Conservation (phyloP, 768 basidiomycete genomes). For the Boletellus sp. region DNA sequence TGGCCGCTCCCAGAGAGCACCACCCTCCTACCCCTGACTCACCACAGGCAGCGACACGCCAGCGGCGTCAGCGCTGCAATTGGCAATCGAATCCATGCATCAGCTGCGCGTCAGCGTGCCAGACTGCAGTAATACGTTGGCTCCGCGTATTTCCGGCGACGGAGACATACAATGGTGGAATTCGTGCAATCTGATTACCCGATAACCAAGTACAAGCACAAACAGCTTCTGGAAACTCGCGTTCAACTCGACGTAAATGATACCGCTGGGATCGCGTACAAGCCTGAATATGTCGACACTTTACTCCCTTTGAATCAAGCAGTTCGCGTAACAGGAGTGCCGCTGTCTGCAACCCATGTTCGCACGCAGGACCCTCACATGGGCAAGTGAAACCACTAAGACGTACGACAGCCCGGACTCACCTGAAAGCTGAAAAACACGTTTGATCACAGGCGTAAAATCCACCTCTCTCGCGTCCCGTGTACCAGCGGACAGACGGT, state of each 20-base stretch:
- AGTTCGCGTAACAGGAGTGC: not conserved
- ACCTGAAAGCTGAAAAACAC: constrained; percentile 8
- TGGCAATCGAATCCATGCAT: constrained; percentile 9
- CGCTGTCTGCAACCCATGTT: no score
- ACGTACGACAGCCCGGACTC: not conserved
- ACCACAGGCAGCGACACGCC: constrained; percentile 8
- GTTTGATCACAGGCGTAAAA: constrained; percentile 13
- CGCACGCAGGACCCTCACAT: not conserved
- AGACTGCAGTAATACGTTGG: not conserved
- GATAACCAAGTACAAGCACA: not conserved
- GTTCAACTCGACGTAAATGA: constrained; percentile 8
- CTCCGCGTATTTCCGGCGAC: not conserved
- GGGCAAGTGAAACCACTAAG: not conserved
- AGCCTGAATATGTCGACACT: not conserved
- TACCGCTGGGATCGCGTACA: not conserved
- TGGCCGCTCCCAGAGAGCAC: not conserved
- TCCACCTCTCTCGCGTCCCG: constrained; percentile 7
- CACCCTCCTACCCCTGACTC: constrained; percentile 13
- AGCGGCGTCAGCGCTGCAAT: constrained; percentile 4
- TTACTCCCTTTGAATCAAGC: not conserved
- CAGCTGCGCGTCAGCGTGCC: constrained; percentile 6
- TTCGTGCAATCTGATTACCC: constrained; percentile 1
- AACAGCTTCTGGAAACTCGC: not conserved
- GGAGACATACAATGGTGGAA: not conserved
- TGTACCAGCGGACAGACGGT: not conserved